Percentiles rank a stretch among this genome's conserved stretches.
These are phyloP conservation scores for Russula lepida DNA, from an alignment of 768 basidiomycete species.

Conservation along the genomic window DNA sequence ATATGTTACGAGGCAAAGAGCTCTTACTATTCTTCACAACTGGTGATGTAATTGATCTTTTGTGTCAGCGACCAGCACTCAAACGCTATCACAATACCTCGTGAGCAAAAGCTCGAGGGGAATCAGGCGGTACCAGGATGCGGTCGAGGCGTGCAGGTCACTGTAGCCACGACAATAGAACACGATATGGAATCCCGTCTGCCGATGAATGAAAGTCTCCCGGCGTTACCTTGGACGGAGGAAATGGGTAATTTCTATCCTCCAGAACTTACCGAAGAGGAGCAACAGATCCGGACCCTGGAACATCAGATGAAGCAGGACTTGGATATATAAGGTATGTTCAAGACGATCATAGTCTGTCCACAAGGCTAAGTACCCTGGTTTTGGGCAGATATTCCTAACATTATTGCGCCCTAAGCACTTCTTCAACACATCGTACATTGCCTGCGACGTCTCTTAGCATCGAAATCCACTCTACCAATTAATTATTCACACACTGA, in stretches of 20 bases:
- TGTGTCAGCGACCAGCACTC: slow-evolving; percentile 8
- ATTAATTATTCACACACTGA: too few species aligned
- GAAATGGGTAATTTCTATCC: not conserved
- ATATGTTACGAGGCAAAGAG: slow-evolving; percentile 12
- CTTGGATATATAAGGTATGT: slow-evolving; percentile 12
- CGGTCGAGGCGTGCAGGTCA: slow-evolving; percentile 11
- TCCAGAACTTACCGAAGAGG: not conserved
- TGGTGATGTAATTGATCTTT: not conserved
- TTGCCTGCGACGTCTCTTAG: too few species aligned
- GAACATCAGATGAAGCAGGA: slow-evolving; percentile 16
- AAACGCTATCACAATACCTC: not conserved
- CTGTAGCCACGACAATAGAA: slow-evolving; percentile 12
- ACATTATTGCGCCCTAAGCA: too few species aligned
- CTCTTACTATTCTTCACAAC: not conserved
- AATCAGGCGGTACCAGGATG: not conserved
- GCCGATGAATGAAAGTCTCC: not conserved
- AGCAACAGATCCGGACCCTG: slow-evolving; percentile 2
- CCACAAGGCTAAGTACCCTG: not conserved
- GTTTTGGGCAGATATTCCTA: not conserved
- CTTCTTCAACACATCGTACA: too few species aligned
- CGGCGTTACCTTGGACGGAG: not conserved
- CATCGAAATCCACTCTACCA: too few species aligned
- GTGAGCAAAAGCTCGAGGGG: not conserved
- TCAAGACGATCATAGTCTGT: not conserved
- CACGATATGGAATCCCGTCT: slow-evolving; percentile 10